phyloP scores from a whole-genome alignment of 192 early-diverging fungal species.

The Chytriomyces sp. region DNA sequence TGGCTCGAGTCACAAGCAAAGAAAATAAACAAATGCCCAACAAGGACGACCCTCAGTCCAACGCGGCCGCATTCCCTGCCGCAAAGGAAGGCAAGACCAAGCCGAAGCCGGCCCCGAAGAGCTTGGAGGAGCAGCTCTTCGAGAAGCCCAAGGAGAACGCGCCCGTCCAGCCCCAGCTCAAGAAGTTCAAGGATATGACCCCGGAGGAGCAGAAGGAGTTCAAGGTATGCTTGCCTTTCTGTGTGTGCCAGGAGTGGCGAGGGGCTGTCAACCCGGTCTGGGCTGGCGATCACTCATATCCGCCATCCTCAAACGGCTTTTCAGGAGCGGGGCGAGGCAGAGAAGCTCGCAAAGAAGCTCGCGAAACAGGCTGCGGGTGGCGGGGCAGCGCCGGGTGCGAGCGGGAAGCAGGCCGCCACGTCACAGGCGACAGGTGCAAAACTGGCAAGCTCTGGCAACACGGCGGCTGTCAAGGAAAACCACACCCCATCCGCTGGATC shows the following conservation, averaged over 20 bases:
- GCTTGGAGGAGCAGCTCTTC: not conserved
- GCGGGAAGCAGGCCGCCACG: not conserved
- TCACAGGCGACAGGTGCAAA: conserved; percentile 17
- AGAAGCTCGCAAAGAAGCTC: conserved; percentile 55
- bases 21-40: conserved; percentile 1
- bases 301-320: not conserved
- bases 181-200: conserved; percentile 71
- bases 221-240: conserved; percentile 52
- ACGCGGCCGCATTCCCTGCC: not conserved
- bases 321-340: conserved; percentile 75
- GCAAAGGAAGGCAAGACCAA: not conserved
- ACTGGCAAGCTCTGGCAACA: conserved; percentile 21
- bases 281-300: not conserved
- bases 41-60: not conserved
- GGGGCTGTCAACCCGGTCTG: not conserved
- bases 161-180: not conserved
- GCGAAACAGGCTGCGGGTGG: conserved; percentile 35
- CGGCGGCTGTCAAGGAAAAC: conserved; percentile 23
- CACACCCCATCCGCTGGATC: not conserved
- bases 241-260: not conserved
- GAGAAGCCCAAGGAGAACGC: not conserved
- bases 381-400: conserved; percentile 40
- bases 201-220: conserved; percentile 87
- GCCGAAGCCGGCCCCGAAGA: not conserved
- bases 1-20: too few relatives aligned